These are phyloP conservation scores for Orbilia oligospora DNA, from an alignment of 2,329 filamentous ascomycete genomes.

Conservation along the genomic window DNA sequence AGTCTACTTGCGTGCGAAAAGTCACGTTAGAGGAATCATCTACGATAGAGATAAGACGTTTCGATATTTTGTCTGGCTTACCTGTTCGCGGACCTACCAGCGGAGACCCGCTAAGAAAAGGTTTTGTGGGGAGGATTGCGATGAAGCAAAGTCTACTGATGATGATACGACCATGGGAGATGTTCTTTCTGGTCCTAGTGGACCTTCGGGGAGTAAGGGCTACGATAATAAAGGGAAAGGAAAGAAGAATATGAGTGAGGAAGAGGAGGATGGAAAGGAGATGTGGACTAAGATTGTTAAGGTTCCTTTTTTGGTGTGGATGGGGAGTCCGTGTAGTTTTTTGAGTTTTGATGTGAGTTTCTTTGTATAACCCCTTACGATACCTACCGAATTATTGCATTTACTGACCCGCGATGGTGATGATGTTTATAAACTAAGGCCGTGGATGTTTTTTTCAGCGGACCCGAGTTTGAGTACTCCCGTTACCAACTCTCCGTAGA, in stretches of 20 bases:
- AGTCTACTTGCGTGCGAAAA: background rate
- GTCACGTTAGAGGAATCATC: slow-evolving; percentile 40
- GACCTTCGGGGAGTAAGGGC: background rate
- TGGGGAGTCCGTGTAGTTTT: slow-evolving; percentile 44
- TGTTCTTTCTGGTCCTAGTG: background rate
- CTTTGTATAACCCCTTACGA: background rate
- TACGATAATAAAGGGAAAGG: background rate
- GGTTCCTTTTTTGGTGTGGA: slow-evolving; percentile 55
- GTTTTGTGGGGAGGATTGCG: background rate
- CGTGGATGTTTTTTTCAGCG: slow-evolving; percentile 28
- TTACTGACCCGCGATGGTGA: background rate
- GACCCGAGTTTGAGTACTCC: slow-evolving; percentile 12
- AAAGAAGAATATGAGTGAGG: background rate
- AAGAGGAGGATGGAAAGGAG: background rate
- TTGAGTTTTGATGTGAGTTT: slow-evolving; percentile 42
- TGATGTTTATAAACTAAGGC: background rate
- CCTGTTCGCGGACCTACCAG: background rate
- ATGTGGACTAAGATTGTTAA: slow-evolving; percentile 26
- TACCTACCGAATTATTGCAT: background rate
- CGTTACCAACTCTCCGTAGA: slow-evolving; percentile 23
- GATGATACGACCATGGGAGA: background rate
- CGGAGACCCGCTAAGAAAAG: background rate
- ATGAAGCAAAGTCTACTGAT: background rate
- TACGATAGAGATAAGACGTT: slow-evolving; percentile 37
- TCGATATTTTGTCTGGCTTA: slow-evolving; percentile 55